Percentiles rank a stretch among this genome's conserved stretches.
These are phyloP conservation scores for Penicillium sp. DNA, from an alignment of 2,329 filamentous ascomycete genomes.

Conservation along the genomic window DNA sequence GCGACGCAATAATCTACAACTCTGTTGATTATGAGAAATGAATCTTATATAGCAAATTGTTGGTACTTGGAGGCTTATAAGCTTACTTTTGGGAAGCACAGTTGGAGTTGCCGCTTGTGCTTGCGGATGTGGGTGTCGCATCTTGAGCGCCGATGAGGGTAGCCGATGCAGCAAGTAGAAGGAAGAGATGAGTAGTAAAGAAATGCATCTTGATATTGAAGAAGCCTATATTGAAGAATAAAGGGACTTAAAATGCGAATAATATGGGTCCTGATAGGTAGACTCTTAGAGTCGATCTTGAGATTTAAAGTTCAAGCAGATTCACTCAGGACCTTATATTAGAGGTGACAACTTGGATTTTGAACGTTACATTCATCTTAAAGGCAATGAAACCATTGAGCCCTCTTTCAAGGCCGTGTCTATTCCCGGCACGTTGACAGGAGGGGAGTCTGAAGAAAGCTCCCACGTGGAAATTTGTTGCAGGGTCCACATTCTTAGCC, in stretches of 20 bases:
- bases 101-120: constrained; percentile 1
- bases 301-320: not conserved
- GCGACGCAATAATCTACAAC: constrained; percentile 20
- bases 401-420: constrained; percentile 4
- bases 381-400: constrained; percentile 10
- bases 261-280: not conserved
- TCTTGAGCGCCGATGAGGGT: constrained; percentile 12
- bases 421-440: constrained; percentile 9
- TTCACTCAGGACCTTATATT: not conserved
- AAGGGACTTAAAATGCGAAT: not conserved
- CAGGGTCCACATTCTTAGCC: not conserved
- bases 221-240: not conserved
- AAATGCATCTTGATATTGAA: constrained; percentile 4
- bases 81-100: constrained; percentile 18
- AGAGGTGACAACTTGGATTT: not conserved
- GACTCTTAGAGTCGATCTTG: not conserved
- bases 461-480: constrained; percentile 4
- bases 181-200: not conserved
- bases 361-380: constrained; percentile 15
- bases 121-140: constrained; percentile 1
- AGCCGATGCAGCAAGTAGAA: constrained; percentile 8
- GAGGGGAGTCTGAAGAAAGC: not conserved
- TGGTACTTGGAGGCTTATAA: not conserved
- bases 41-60: too few relatives aligned
- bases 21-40: constrained; percentile 9